Evolutionary conservation across 352 stramenopile species (phyloP).

Genomic region (Globisporangium cederbergense): DNA sequence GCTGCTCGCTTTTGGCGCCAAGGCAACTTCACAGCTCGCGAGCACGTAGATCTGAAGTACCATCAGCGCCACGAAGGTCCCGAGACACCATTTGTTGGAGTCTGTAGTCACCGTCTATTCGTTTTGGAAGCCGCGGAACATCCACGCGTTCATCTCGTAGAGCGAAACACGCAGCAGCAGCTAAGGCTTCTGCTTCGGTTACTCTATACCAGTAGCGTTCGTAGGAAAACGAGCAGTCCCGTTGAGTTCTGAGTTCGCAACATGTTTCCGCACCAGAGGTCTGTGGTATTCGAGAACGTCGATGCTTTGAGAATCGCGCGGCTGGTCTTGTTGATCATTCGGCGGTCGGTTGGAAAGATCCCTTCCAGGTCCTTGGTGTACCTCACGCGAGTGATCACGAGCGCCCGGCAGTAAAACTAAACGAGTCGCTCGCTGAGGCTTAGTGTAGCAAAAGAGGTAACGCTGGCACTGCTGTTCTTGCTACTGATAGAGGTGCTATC

Average conservation of each 20-base stretch:
- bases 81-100: not conserved
- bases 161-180: not conserved
- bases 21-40: too few relatives aligned
- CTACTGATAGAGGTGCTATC: not conserved
- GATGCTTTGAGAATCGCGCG: not conserved
- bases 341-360: too few relatives aligned
- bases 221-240: not conserved
- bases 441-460: not conserved
- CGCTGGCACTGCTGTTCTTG: not conserved
- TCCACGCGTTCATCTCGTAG: not conserved
- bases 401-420: not conserved
- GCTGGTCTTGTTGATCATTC: too few relatives aligned
- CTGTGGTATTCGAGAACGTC: not conserved
- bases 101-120: not conserved
- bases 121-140: not conserved
- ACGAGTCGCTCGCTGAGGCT: not conserved
- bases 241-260: not conserved
- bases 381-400: not conserved
- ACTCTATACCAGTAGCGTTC: not conserved
- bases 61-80: not conserved
- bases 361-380: too few relatives aligned
- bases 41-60: not conserved
- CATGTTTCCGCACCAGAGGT: not conserved
- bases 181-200: not conserved
- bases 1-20: not conserved